These are phyloP conservation scores for Coffea eugenioides DNA, from an alignment of 257 asterid species.

Conservation along the genomic window DNA sequence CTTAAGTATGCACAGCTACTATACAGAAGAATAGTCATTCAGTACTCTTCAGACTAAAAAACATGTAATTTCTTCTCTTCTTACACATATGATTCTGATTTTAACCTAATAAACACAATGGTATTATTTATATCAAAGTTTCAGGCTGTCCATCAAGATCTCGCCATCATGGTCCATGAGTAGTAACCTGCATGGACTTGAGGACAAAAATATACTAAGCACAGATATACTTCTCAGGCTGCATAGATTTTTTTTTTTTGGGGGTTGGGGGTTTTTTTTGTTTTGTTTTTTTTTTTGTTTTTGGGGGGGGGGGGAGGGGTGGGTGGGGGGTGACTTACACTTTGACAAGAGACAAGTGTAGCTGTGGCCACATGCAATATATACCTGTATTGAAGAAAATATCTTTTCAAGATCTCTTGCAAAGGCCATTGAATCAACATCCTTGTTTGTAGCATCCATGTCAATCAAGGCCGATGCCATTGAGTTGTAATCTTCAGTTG, in stretches of 20 bases:
- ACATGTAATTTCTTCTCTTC: not conserved
- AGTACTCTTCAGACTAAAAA: not conserved
- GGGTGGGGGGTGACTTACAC: not conserved
- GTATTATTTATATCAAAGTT: not conserved
- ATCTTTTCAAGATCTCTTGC: constrained; percentile 83
- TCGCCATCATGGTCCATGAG: not conserved
- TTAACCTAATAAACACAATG: not conserved
- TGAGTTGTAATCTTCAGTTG: constrained; percentile 71
- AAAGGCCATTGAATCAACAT: constrained; percentile 73
- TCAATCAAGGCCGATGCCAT: constrained; percentile 95
- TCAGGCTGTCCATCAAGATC: not conserved
- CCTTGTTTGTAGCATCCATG: constrained; percentile 89
- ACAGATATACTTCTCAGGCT: not conserved
- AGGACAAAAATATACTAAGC: not conserved
- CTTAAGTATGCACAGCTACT: not conserved
- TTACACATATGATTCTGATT: not conserved
- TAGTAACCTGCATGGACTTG: not conserved
- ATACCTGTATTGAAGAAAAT: constrained; percentile 86
- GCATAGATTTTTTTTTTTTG: not conserved
- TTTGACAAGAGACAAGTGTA: constrained; percentile 1
- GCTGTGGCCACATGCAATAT: constrained; percentile 3
- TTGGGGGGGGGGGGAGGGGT: too few species aligned
- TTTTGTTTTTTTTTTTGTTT: too few species aligned
- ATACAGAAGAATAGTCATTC: not conserved
- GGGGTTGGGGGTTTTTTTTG: too few species aligned